A percentile compares a stretch with the other conserved stretches of the same genome.
phyloP scores from a whole-genome alignment of 225 moss, liverwort and hornwort genomes.

The Marchantia paleacea region DNA sequence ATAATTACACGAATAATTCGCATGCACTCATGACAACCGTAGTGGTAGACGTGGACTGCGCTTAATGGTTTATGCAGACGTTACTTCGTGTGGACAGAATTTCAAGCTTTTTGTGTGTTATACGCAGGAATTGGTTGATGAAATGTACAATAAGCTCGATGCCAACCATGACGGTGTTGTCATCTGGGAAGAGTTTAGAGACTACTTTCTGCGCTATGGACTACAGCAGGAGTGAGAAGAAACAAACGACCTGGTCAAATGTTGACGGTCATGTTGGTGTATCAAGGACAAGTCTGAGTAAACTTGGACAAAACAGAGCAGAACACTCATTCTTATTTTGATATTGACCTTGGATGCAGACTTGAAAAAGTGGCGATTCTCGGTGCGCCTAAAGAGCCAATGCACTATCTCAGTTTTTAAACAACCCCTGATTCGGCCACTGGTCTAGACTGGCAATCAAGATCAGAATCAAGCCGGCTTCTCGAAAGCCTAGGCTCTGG shows the following conservation, averaged over 20 bases:
- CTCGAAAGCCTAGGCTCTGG: neutral
- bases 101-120: neutral
- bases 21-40: neutral
- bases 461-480: neutral
- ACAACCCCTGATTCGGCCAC: neutral
- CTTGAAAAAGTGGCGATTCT: neutral
- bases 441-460: neutral
- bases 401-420: neutral
- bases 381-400: neutral
- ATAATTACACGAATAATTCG: neutral
- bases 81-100: too few species aligned
- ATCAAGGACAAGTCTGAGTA: neutral
- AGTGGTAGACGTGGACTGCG: neutral
- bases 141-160: slow-evolving; percentile 74
- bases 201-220: slow-evolving; percentile 63
- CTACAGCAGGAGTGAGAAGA: slow-evolving; percentile 39
- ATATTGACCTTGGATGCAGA: neutral
- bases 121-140: slow-evolving; percentile 63
- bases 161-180: slow-evolving; percentile 70
- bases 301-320: neutral
- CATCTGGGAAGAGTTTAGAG: slow-evolving; percentile 65
- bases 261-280: neutral
- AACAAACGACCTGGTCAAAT: neutral
- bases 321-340: neutral
- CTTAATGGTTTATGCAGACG: neutral